These are phyloP conservation scores for Uromyces viciae-fabae DNA, from an alignment of 1,284 basidiomycete species.

Conservation along the genomic window DNA sequence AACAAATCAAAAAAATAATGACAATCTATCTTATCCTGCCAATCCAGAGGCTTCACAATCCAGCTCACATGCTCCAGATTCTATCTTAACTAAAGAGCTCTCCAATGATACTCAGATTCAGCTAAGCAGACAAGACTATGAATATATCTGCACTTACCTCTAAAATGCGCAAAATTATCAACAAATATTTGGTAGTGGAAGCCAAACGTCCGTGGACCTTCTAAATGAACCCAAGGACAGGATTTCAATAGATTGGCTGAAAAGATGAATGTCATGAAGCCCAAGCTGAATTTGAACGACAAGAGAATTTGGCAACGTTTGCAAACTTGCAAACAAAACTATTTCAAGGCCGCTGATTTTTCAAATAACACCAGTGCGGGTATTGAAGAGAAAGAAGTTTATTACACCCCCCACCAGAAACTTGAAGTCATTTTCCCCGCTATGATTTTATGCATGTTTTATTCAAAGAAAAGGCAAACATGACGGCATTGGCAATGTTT, in stretches of 20 bases:
- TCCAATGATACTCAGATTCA: no score
- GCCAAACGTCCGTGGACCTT: background rate
- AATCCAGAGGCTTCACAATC: no score
- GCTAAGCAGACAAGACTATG: no score
- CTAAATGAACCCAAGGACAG: background rate
- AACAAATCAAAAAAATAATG: no score
- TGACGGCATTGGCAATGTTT: background rate
- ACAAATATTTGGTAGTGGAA: background rate
- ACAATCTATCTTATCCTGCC: no score
- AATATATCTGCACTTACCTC: background rate
- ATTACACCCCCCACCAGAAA: background rate
- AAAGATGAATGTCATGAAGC: background rate
- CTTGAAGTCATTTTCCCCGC: background rate
- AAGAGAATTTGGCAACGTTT: background rate
- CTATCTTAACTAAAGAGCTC: no score
- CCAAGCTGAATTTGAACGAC: background rate
- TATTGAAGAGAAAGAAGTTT: background rate
- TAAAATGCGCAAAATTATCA: background rate
- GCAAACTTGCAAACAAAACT: background rate
- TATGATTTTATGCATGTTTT: background rate
- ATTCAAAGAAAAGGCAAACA: conserved; percentile 6
- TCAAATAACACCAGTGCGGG: background rate
- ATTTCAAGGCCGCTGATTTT: background rate
- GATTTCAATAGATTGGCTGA: background rate
- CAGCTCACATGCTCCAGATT: no score